Base-by-base conservation (phyloP, 352 stramenopile species). In the Pythium monospermum region DNA sequence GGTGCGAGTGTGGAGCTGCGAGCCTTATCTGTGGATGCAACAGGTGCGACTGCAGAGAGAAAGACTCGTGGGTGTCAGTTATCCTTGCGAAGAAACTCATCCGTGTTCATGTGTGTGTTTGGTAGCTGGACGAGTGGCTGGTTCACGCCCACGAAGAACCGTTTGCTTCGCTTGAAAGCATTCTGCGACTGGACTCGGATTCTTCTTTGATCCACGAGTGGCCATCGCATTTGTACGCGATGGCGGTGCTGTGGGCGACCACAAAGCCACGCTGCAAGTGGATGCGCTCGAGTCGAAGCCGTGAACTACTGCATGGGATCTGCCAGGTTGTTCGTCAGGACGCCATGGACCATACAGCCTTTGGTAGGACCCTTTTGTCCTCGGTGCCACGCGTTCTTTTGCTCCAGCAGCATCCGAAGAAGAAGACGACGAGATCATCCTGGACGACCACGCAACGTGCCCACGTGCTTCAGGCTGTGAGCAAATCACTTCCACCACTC, bases 41-140 rank as follows among this genome's bases (percentile, higher is more conserved):
- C 56, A 64, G 49, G 56, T 58, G 19, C 4, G n/a, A n/a, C n/a
- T n/a, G n/a, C n/a, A n/a, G n/a, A n/a, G n/a, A n/a, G n/a, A n/a
- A n/a, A n/a, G n/a, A n/a, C n/a, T n/a, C n/a, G 49, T 21, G 22
- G 6, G 30, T 35, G 30, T 35, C 7, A 13, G 30, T 35, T 35
- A 13, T 35, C 7, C 13, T 8, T 35, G 30, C 13, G 30, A 13
- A 35, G 30, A 13, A 13, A 13, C 30, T 35, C 13, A 13, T 35
- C 13, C 13, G 30, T 13, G 7, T 35, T 13, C 30, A 35, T 35
- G 30, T 8, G 13, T 35, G 8, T 13, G 13, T 13, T 35, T 8
- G 30, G 13, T 36, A 64, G 56, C 49, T 64, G 1, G 42, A 57
- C 12, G 27, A 44, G 3, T 64, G 56, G 56, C 30, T 64, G 4